Evolutionary conservation across 257 asterid genomes (phyloP).

Genomic region (Plectranthus barbatus): DNA sequence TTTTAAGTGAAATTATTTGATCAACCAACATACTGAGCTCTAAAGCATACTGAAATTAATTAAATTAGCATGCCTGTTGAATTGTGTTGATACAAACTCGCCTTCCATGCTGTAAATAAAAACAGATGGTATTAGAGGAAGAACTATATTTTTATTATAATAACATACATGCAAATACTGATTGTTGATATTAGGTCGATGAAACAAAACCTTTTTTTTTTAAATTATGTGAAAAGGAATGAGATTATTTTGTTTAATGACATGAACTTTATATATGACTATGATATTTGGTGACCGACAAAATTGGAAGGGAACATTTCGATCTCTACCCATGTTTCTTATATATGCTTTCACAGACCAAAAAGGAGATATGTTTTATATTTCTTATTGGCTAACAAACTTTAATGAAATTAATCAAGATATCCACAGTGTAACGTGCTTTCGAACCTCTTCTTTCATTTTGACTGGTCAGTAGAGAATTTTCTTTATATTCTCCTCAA

Average conservation of each 20-base stretch:
- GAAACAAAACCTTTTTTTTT: not conserved
- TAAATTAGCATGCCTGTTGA: slow-evolving; percentile 56
- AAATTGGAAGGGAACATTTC: slow-evolving; percentile 3
- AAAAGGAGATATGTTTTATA: not conserved
- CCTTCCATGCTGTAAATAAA: slow-evolving; percentile 48
- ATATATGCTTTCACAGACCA: not conserved
- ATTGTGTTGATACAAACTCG: slow-evolving; percentile 54
- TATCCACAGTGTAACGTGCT: not conserved
- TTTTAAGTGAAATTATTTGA: slow-evolving; percentile 19
- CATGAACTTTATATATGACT: not conserved
- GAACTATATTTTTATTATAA: not conserved
- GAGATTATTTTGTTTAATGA: not conserved
- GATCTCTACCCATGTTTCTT: not conserved
- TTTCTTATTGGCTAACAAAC: not conserved
- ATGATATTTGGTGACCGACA: not conserved
- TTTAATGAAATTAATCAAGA: not conserved
- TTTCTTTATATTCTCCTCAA: not conserved
- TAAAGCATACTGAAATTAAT: slow-evolving; percentile 9
- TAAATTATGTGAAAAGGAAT: not conserved
- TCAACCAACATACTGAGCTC: slow-evolving; percentile 4
- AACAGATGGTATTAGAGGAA: slow-evolving; percentile 11
- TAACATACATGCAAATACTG: not conserved
- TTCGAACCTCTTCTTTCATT: not conserved
- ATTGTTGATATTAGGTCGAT: not conserved
- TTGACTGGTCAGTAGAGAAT: not conserved